Conservation (phyloP, 2,329 filamentous ascomycete genomes). For the Colletotrichum sp. region DNA sequence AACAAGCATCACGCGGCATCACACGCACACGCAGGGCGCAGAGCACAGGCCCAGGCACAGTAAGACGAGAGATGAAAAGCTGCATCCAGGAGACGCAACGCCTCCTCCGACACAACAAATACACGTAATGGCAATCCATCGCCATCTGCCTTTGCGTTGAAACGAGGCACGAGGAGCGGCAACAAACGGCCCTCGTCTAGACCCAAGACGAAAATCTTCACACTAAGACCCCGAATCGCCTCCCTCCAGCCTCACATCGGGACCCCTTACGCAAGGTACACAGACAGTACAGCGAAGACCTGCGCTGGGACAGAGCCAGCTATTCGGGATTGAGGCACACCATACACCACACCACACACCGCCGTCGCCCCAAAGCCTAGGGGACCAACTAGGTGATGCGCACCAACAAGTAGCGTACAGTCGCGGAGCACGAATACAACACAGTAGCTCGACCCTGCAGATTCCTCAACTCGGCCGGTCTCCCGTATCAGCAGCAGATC, state of each 20-base stretch:
- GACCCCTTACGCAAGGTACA: neutral
- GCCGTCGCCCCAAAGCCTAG: neutral
- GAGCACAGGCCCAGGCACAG: conserved; percentile 1
- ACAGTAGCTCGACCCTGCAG: conserved; percentile 16
- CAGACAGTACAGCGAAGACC: neutral
- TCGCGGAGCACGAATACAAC: neutral
- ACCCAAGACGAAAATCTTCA: neutral
- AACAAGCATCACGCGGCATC: neutral
- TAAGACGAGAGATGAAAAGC: conserved; percentile 8
- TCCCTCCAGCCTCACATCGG: neutral
- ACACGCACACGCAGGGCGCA: neutral
- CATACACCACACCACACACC: neutral
- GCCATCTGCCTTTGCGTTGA: neutral
- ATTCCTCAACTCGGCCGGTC: conserved; percentile 3
- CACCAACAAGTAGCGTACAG: neutral
- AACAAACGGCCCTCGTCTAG: neutral
- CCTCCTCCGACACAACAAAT: neutral
- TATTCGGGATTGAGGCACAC: neutral
- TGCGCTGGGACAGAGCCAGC: neutral
- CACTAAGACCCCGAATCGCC: neutral
- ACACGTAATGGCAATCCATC: neutral
- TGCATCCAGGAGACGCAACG: neutral
- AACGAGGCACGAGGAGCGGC: neutral
- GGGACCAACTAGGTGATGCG: neutral
- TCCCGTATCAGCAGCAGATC: neutral